Conservation (phyloP, 208 protist species). For the Wallacemonas sp. region DNA sequence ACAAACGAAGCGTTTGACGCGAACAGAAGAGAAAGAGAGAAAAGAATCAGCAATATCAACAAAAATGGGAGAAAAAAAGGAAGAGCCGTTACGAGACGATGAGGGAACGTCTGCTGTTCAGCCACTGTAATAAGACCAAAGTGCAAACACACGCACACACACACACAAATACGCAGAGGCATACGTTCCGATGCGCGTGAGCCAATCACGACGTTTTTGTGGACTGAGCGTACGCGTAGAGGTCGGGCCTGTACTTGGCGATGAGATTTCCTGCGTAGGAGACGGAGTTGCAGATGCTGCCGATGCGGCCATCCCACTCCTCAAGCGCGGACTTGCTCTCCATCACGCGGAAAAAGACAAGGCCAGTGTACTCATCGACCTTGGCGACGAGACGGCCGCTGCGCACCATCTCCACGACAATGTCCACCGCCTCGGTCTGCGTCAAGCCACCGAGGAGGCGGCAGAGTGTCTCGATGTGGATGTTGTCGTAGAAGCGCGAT, state of each 20-base stretch:
- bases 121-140: too few species aligned
- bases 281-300: conserved; percentile 37
- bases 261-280: conserved; percentile 34
- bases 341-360: conserved; percentile 32
- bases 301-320: conserved; percentile 38
- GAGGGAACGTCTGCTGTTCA: not conserved
- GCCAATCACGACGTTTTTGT: not conserved
- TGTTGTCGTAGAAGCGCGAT: conserved; percentile 93
- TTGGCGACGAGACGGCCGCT: conserved; percentile 71
- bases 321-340: conserved; percentile 26
- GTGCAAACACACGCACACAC: too few species aligned
- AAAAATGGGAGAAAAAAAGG: conserved; percentile 12
- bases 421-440: conserved; percentile 62
- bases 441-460: conserved; percentile 72
- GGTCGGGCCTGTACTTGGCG: conserved; percentile 25
- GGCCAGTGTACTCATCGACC: conserved; percentile 38
- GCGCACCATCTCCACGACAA: conserved; percentile 89
- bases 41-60: not conserved
- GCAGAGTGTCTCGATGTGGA: conserved; percentile 89
- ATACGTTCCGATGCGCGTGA: not conserved
- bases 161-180: too few species aligned
- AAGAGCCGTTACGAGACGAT: not conserved
- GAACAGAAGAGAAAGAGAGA: not conserved
- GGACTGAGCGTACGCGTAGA: conserved; percentile 22
- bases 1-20: not conserved